Evolutionary conservation across 192 early-diverging fungal species (phyloP).

Genomic region (Entophlyctis luteolus): DNA sequence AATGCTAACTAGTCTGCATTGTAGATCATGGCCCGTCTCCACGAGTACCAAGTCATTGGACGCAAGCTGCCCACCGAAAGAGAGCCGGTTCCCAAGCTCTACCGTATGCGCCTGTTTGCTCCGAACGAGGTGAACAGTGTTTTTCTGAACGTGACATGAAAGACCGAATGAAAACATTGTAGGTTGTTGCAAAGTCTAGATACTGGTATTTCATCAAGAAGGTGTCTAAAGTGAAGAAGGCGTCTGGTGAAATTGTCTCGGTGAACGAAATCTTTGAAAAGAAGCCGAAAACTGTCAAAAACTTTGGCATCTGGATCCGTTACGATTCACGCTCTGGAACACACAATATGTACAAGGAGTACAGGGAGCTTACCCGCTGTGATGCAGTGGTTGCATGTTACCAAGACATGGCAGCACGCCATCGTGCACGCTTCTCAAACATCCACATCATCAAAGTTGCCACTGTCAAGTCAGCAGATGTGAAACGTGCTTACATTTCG

Average conservation of each 20-base stretch:
- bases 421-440: constrained; percentile 94
- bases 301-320: constrained; percentile 98
- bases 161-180: neutral
- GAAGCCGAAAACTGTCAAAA: constrained; percentile 87
- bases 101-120: constrained; percentile 98
- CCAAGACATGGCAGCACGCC: constrained; percentile 99
- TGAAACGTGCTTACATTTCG: constrained; percentile 96
- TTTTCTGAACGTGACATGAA: neutral
- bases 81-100: constrained; percentile 90
- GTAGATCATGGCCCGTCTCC: constrained; percentile 33
- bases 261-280: constrained; percentile 97
- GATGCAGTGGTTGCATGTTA: constrained; percentile 60
- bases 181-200: constrained; percentile 94
- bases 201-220: constrained; percentile 99
- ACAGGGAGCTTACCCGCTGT: constrained; percentile 88
- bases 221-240: constrained; percentile 99
- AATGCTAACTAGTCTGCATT: too few species aligned
- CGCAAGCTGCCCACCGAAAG: constrained; percentile 88
- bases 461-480: constrained; percentile 81
- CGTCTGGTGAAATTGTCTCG: constrained; percentile 94
- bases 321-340: constrained; percentile 99
- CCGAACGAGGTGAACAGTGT: constrained; percentile 69
- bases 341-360: constrained; percentile 99
- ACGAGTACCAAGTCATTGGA: constrained; percentile 84
- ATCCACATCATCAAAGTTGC: constrained; percentile 99